Percentiles rank a stretch among this genome's conserved stretches.
phyloP scores from a whole-genome alignment of 176 grass and related monocot genomes.

The Thinopyrum elongatum region DNA sequence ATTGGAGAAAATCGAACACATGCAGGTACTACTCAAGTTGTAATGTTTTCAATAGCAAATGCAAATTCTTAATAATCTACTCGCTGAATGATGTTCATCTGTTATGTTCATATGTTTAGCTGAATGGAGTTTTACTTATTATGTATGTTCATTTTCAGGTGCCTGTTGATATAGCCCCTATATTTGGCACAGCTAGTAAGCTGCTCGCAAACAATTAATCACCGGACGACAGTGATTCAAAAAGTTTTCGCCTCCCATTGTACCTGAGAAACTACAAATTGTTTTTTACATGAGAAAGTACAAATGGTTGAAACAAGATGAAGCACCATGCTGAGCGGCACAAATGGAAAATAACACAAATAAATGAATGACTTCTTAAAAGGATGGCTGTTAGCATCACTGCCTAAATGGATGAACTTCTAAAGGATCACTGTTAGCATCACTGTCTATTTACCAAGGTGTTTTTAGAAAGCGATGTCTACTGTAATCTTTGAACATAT shows the following conservation, averaged over 20 bases:
- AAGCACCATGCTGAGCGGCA: not conserved
- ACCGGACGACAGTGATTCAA: not conserved
- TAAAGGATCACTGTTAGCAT: too few species aligned
- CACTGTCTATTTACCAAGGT: not conserved
- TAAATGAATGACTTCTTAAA: not conserved
- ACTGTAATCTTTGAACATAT: conserved; percentile 11
- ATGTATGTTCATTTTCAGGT: conserved; percentile 46
- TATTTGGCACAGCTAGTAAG: conserved; percentile 53
- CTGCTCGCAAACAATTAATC: conserved; percentile 39
- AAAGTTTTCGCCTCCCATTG: not conserved
- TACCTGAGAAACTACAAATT: not conserved
- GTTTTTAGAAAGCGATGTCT: not conserved
- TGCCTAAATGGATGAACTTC: too few species aligned
- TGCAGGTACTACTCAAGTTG: conserved; percentile 50
- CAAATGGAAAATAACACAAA: not conserved
- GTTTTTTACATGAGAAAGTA: not conserved
- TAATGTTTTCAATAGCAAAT: not conserved
- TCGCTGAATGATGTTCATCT: not conserved
- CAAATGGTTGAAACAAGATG: not conserved
- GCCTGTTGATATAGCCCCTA: conserved; percentile 75
- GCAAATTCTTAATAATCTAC: not conserved
- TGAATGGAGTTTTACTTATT: too few species aligned
- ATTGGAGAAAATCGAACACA: conserved; percentile 79
- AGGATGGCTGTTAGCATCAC: not conserved
- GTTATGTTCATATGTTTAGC: not conserved